These are phyloP conservation scores for Rhynchosporium secalis DNA, from an alignment of 2,329 filamentous ascomycete genomes.

Conservation along the genomic window DNA sequence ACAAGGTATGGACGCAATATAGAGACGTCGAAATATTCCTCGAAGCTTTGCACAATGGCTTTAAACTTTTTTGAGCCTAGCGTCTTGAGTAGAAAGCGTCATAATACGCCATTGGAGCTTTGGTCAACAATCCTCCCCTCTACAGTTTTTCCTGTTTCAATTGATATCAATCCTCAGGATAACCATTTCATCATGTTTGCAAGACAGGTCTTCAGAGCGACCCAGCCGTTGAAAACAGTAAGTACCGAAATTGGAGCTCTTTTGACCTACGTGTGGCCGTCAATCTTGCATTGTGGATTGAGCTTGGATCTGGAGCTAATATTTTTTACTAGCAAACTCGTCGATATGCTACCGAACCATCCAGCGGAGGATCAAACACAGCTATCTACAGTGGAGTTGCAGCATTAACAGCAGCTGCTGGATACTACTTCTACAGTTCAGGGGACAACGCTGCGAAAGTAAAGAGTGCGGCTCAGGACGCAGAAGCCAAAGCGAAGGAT, in stretches of 20 bases:
- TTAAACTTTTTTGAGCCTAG: not conserved
- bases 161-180: not conserved
- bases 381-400: constrained; percentile 62
- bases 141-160: not conserved
- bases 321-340: constrained; percentile 55
- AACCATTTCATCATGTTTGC: constrained; percentile 59
- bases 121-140: not conserved
- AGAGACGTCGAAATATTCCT: no score
- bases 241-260: constrained; percentile 36
- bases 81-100: not conserved
- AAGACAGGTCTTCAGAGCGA: constrained; percentile 62
- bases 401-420: constrained; percentile 57
- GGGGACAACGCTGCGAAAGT: constrained; percentile 53
- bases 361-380: constrained; percentile 52
- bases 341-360: constrained; percentile 69
- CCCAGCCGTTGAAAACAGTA: constrained; percentile 67
- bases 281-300: constrained; percentile 1
- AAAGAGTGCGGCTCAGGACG: constrained; percentile 55
- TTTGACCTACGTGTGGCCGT: not conserved
- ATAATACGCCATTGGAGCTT: constrained; percentile 9
- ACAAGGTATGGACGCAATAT: no score
- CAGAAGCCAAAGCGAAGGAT: constrained; percentile 54
- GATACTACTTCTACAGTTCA: constrained; percentile 53
- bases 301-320: constrained; percentile 16
- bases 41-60: no score